These are phyloP conservation scores for Kluyveromyces lactis DNA, from an alignment of 805 yeast species.

Conservation along the genomic window DNA sequence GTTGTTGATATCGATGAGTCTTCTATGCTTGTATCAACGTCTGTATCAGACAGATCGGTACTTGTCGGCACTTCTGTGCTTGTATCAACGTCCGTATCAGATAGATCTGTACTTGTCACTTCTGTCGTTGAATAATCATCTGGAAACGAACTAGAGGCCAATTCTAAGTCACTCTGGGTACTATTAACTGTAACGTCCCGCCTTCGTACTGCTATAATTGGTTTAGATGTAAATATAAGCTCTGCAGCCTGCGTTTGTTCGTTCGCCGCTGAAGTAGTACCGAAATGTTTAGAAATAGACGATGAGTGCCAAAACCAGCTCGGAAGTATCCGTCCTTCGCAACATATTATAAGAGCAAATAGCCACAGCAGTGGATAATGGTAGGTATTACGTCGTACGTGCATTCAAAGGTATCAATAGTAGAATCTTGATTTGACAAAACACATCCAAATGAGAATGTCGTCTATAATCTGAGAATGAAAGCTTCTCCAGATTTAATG, in stretches of 20 bases:
- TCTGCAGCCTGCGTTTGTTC: neutral
- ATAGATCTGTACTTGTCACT: neutral
- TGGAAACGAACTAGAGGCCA: too few relatives aligned
- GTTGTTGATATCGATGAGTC: too few relatives aligned
- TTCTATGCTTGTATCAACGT: too few relatives aligned
- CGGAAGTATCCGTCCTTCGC: neutral
- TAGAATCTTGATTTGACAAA: too few relatives aligned
- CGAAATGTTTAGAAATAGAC: neutral
- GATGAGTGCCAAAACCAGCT: constrained; percentile 2
- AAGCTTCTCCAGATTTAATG: too few relatives aligned
- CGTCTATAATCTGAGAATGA: too few relatives aligned
- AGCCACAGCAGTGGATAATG: constrained; percentile 5
- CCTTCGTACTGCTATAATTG: neutral
- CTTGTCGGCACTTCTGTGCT: too few relatives aligned
- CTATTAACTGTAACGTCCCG: neutral
- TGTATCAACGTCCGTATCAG: too few relatives aligned
- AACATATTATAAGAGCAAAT: constrained; percentile 26
- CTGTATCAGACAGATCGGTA: too few relatives aligned
- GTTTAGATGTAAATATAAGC: neutral
- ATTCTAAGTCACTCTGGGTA: neutral
- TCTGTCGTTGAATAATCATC: neutral
- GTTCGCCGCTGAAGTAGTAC: neutral
- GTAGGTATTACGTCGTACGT: neutral
- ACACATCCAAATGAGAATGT: too few relatives aligned
- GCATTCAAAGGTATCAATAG: neutral